Percentiles rank a stretch among this genome's conserved stretches.
phyloP scores from a whole-genome alignment of 1,139 yeast genomes.

The Ashbya aceris region DNA sequence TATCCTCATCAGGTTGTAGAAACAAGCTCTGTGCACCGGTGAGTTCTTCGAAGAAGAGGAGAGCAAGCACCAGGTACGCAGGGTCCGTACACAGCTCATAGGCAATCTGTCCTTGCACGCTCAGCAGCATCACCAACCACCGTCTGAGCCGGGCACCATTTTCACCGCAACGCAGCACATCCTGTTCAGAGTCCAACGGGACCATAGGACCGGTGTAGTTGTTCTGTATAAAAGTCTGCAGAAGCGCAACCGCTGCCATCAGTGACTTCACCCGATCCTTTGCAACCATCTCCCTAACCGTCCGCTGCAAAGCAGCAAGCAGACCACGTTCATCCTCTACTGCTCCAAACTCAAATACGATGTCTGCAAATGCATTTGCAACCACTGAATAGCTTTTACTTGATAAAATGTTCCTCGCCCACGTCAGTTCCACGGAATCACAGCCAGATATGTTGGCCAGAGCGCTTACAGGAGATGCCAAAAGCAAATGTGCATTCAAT shows the following conservation, averaged over 20 bases:
- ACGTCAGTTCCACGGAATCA: conserved; percentile 7
- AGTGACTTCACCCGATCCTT: conserved; percentile 12
- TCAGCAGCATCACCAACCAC: conserved; percentile 32
- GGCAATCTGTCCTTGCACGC: conserved; percentile 53
- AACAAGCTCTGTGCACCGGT: conserved; percentile 30
- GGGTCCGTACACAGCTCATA: conserved; percentile 55
- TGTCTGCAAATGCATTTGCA: conserved; percentile 7
- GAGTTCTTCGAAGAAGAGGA: conserved; percentile 43
- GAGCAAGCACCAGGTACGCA: conserved; percentile 39
- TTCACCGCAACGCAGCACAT: conserved; percentile 14
- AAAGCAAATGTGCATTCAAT: not conserved
- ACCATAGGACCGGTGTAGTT: conserved; percentile 81
- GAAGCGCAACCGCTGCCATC: conserved; percentile 42
- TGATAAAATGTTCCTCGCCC: conserved; percentile 13
- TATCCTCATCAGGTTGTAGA: conserved; percentile 17
- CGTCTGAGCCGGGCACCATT: conserved; percentile 19
- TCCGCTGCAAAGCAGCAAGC: conserved; percentile 4
- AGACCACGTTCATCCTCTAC: conserved; percentile 2
- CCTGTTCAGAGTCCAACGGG: conserved; percentile 31
- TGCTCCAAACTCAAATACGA: conserved; percentile 1
- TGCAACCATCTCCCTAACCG: conserved; percentile 1
- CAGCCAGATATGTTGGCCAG: not conserved
- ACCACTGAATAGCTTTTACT: conserved; percentile 21
- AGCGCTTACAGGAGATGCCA: not conserved
- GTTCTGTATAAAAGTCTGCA: conserved; percentile 63